Conservation (phyloP, 768 basidiomycete species). For the Dendrothele bispora region DNA sequence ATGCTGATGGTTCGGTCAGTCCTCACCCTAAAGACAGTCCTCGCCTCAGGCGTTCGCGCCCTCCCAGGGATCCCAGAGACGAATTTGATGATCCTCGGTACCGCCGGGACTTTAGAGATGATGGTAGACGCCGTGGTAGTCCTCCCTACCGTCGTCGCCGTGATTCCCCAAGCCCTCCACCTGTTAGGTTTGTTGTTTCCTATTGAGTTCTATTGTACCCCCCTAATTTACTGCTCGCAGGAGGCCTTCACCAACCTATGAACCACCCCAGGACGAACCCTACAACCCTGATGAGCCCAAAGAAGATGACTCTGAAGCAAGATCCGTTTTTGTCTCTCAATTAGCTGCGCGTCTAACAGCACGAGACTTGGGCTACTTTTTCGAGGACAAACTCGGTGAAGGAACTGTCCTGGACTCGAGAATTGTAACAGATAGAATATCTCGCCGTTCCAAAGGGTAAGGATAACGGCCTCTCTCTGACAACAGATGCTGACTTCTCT, state of each 20-base stretch:
- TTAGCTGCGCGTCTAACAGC: constrained; percentile 96
- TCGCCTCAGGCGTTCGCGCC: constrained; percentile 43
- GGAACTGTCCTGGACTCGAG: constrained; percentile 92
- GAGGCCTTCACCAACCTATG: constrained; percentile 72
- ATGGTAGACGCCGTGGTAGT: constrained; percentile 34
- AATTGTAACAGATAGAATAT: constrained; percentile 93
- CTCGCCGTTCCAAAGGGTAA: constrained; percentile 97
- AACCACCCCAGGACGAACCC: constrained; percentile 60
- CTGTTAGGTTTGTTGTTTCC: constrained; percentile 41
- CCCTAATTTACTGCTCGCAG: constrained; percentile 30
- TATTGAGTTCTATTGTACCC: not conserved
- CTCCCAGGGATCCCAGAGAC: constrained; percentile 53
- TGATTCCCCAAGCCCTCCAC: constrained; percentile 42
- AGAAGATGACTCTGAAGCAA: constrained; percentile 96
- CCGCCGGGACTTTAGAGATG: constrained; percentile 41
- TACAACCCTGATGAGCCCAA: constrained; percentile 87
- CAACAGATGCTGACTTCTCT: constrained; percentile 8
- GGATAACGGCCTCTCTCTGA: constrained; percentile 17
- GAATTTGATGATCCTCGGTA: constrained; percentile 58
- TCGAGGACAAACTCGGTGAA: constrained; percentile 95
- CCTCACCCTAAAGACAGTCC: constrained; percentile 39
- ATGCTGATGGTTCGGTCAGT: constrained; percentile 34
- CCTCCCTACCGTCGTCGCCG: constrained; percentile 26
- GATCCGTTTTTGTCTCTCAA: constrained; percentile 98
- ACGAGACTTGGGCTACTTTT: constrained; percentile 97